Percentiles rank a stretch among this genome's conserved stretches.
These are phyloP conservation scores for Erodium texanum DNA, from an alignment of 441 rosid genomes.

Conservation along the genomic window DNA sequence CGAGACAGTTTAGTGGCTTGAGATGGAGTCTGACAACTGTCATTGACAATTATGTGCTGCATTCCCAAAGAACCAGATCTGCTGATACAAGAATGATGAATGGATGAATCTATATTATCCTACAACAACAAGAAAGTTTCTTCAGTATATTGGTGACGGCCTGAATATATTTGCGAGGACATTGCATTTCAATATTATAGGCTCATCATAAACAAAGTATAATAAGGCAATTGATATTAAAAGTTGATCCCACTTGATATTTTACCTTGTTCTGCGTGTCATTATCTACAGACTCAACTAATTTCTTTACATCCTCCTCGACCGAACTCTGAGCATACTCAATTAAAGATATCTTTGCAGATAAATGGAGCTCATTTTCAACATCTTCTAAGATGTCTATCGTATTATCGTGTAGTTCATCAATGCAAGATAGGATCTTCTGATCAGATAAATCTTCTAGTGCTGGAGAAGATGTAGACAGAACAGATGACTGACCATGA, in stretches of 20 bases:
- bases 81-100: constrained; percentile 15
- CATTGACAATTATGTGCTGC: constrained; percentile 17
- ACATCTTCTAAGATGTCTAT: constrained; percentile 43
- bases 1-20: constrained; percentile 26
- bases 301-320: constrained; percentile 39
- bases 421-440: constrained; percentile 18
- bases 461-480: constrained; percentile 17
- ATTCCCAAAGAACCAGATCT: constrained; percentile 19
- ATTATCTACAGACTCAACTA: constrained; percentile 25
- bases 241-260: constrained; percentile 1
- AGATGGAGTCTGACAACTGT: constrained; percentile 27
- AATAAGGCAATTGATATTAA: constrained; percentile 3
- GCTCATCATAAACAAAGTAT: constrained; percentile 1
- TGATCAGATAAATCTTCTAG: constrained; percentile 25
- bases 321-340: constrained; percentile 45
- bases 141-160: constrained; percentile 5
- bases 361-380: constrained; percentile 51
- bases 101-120: constrained; percentile 32
- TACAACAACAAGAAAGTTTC: constrained; percentile 26
- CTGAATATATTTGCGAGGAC: constrained; percentile 1
- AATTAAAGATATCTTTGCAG: constrained; percentile 36
- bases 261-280: constrained; percentile 35
- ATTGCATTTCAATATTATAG: not conserved
- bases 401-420: constrained; percentile 21
- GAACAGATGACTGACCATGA: constrained; percentile 16